phyloP scores from a whole-genome alignment of 208 protist genomes.

The Leishmania amazonensis region DNA sequence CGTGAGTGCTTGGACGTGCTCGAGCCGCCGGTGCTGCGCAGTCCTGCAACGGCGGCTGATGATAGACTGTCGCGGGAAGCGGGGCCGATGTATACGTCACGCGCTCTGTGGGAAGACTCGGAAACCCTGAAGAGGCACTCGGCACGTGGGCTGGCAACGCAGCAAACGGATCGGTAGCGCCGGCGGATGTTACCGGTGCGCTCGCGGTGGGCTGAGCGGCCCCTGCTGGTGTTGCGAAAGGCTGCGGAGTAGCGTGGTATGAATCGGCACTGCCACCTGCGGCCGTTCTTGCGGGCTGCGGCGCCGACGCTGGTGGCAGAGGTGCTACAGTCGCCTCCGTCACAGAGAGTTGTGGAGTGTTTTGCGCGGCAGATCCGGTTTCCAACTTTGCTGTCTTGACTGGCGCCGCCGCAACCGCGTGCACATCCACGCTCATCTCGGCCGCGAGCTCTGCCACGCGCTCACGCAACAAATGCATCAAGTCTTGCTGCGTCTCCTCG shows the following conservation, averaged over 20 bases:
- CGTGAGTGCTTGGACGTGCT: background rate
- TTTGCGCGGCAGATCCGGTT: background rate
- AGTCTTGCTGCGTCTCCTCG: conserved; percentile 28
- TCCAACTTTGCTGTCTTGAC: background rate
- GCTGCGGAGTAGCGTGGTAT: background rate
- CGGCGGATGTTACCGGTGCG: background rate
- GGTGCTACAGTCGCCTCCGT: background rate
- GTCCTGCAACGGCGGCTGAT: background rate
- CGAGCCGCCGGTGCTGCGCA: background rate
- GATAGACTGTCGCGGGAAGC: background rate
- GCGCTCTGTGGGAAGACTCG: conserved; percentile 1
- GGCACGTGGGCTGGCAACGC: background rate
- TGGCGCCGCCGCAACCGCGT: conserved; percentile 17
- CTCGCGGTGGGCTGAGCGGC: background rate
- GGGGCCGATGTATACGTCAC: background rate
- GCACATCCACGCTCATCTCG: conserved; percentile 30
- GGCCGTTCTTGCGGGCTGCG: background rate
- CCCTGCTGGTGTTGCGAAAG: background rate
- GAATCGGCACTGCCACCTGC: background rate
- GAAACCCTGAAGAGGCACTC: background rate
- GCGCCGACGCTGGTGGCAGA: background rate
- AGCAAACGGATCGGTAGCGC: background rate
- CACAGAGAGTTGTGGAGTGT: background rate
- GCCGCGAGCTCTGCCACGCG: conserved; percentile 34
- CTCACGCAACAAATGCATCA: conserved; percentile 30